Conservation (phyloP, 495 filamentous ascomycete species). For the Clohesyomyces aquaticus region DNA sequence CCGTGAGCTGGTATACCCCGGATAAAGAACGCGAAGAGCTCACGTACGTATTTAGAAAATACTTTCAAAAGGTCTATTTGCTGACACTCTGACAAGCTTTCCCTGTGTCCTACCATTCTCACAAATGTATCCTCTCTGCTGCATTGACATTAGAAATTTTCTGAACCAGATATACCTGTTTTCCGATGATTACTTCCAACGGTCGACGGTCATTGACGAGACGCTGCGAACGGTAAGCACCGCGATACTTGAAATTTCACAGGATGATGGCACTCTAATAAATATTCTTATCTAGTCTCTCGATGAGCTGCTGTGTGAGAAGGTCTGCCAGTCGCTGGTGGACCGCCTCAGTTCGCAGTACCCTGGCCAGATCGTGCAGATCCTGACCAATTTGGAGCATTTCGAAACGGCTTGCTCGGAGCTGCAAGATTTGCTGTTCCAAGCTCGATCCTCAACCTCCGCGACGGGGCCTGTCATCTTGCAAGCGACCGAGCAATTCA, state of each 20-base stretch:
- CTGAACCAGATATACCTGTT: constrained; percentile 96
- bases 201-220: constrained; percentile 83
- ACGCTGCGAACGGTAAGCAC: constrained; percentile 71
- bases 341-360: constrained; percentile 90
- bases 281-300: constrained; percentile 56
- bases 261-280: neutral
- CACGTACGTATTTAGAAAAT: constrained; percentile 55
- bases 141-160: constrained; percentile 96
- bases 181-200: constrained; percentile 89
- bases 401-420: constrained; percentile 92
- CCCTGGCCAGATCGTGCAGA: constrained; percentile 95
- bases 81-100: constrained; percentile 60
- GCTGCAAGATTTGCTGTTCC: constrained; percentile 79
- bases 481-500: constrained; percentile 81
- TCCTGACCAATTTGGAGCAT: constrained; percentile 95
- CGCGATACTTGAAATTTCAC: neutral
- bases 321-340: constrained; percentile 87
- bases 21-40: constrained; percentile 76
- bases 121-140: constrained; percentile 98
- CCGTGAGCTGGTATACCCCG: constrained; percentile 89
- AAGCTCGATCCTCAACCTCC: constrained; percentile 75
- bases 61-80: constrained; percentile 3
- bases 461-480: constrained; percentile 75
- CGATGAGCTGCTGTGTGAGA: constrained; percentile 84
- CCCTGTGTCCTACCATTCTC: constrained; percentile 94